A percentile compares a stretch with the other conserved stretches of the same genome.
These are phyloP conservation scores for Ilyonectria destructans DNA, from an alignment of 2,329 filamentous ascomycete genomes.

Conservation along the genomic window DNA sequence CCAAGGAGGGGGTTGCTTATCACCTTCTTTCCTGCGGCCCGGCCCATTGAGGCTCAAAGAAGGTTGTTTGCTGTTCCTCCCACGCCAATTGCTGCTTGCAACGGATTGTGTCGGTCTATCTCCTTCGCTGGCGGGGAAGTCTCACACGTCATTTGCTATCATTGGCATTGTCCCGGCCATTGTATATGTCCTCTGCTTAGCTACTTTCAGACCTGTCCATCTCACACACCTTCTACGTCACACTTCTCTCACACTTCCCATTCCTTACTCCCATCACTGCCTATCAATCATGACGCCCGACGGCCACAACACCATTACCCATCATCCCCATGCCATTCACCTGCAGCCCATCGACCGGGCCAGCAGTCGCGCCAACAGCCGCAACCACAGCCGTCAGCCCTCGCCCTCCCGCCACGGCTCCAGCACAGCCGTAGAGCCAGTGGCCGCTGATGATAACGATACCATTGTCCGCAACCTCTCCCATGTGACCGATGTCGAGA, in stretches of 20 bases:
- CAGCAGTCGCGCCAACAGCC: conserved; percentile 41
- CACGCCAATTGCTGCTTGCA: conserved; percentile 6
- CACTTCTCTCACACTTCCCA: neutral
- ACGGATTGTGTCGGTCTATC: conserved; percentile 9
- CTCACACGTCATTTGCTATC: conserved; percentile 21
- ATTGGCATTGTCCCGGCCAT: neutral
- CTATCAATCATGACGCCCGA: conserved; percentile 59
- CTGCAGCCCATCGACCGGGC: conserved; percentile 54
- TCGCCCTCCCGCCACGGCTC: conserved; percentile 55
- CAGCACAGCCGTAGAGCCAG: conserved; percentile 64
- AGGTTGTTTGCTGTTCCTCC: neutral
- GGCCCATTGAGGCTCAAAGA: neutral
- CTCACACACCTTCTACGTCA: neutral
- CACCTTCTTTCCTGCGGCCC: neutral
- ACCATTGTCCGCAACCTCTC: conserved; percentile 61
- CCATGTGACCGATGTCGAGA: conserved; percentile 65
- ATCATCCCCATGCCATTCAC: conserved; percentile 63
- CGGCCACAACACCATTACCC: conserved; percentile 59
- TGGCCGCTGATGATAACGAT: conserved; percentile 55
- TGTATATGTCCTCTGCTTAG: neutral
- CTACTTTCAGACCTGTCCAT: neutral
- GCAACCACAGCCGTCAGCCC: conserved; percentile 36
- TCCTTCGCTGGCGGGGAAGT: neutral
- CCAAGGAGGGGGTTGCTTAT: neutral
- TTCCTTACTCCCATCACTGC: conserved; percentile 17